These are phyloP conservation scores for Lachancea thermotolerans DNA, from an alignment of 805 yeast genomes.

Conservation along the genomic window DNA sequence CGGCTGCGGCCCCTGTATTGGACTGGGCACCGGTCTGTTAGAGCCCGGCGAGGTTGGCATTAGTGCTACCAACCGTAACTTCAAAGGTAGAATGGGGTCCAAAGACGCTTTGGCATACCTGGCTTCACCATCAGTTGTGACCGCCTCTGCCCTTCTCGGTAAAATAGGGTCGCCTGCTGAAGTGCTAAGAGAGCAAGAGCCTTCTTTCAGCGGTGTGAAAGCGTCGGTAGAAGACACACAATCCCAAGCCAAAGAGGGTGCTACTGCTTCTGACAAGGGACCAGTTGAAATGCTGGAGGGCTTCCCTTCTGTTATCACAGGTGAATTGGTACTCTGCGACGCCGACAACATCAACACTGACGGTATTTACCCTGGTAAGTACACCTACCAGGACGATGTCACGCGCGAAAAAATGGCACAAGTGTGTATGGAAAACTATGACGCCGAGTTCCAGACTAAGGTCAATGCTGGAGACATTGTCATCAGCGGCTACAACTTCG, in stretches of 20 bases:
- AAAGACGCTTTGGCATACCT: constrained; percentile 92
- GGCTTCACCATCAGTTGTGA: constrained; percentile 97
- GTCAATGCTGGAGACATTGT: constrained; percentile 85
- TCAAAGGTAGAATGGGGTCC: constrained; percentile 99
- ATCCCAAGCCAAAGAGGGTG: constrained; percentile 14
- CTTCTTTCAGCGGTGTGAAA: constrained; percentile 44
- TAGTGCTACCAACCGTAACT: constrained; percentile 96
- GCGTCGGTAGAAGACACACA: constrained; percentile 23
- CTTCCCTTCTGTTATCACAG: constrained; percentile 82
- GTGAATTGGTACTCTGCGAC: constrained; percentile 91
- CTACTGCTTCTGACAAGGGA: constrained; percentile 30
- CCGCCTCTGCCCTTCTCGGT: constrained; percentile 96
- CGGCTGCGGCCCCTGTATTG: constrained; percentile 99
- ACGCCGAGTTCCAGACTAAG: constrained; percentile 75
- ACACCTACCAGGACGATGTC: constrained; percentile 97
- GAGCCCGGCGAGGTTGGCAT: constrained; percentile 97
- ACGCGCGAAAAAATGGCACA: constrained; percentile 94
- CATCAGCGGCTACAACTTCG: constrained; percentile 90
- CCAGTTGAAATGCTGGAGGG: constrained; percentile 78
- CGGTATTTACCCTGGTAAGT: constrained; percentile 98
- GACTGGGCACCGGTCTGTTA: constrained; percentile 88
- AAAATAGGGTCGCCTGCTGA: constrained; percentile 90
- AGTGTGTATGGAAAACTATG: constrained; percentile 99
- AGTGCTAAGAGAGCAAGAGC: constrained; percentile 53
- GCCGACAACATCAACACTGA: constrained; percentile 97